Evolutionary conservation across 371 early-diverging fungal genomes (phyloP).

Genomic region (Mortierella sp.): DNA sequence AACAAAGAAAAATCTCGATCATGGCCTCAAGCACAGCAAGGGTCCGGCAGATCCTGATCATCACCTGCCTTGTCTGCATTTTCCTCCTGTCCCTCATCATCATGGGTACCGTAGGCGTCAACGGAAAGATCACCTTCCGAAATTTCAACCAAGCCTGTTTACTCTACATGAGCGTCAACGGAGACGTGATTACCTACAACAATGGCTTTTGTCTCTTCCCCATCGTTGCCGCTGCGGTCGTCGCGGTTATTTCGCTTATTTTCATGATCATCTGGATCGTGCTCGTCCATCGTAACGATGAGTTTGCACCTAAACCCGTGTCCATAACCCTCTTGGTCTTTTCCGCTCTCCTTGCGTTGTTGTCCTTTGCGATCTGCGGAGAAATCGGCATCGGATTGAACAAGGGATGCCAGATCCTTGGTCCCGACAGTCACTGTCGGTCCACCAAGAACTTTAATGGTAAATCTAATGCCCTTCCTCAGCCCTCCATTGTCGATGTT

Average conservation of each 20-base stretch:
- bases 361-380: conserved; percentile 36
- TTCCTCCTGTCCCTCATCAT: conserved; percentile 27
- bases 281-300: conserved; percentile 6
- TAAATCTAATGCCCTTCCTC: too few relatives aligned
- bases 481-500: not conserved
- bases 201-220: conserved; percentile 47
- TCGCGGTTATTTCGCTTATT: conserved; percentile 14
- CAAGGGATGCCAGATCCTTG: conserved; percentile 28
- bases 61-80: conserved; percentile 4
- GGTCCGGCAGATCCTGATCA: conserved; percentile 21
- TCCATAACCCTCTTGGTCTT: conserved; percentile 9
- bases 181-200: conserved; percentile 24
- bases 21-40: conserved; percentile 12
- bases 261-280: conserved; percentile 10
- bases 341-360: not conserved
- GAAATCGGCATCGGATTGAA: conserved; percentile 45
- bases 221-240: conserved; percentile 33
- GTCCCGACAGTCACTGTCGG: conserved; percentile 9
- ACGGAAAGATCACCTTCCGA: conserved; percentile 18
- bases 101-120: conserved; percentile 38
- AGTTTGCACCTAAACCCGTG: conserved; percentile 10
- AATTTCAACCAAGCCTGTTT: conserved; percentile 19
- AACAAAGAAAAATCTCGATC: not conserved
- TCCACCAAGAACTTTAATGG: conserved; percentile 17
- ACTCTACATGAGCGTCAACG: conserved; percentile 30